These are phyloP conservation scores for Candida germanica DNA, from an alignment of 805 yeast genomes.

Conservation along the genomic window DNA sequence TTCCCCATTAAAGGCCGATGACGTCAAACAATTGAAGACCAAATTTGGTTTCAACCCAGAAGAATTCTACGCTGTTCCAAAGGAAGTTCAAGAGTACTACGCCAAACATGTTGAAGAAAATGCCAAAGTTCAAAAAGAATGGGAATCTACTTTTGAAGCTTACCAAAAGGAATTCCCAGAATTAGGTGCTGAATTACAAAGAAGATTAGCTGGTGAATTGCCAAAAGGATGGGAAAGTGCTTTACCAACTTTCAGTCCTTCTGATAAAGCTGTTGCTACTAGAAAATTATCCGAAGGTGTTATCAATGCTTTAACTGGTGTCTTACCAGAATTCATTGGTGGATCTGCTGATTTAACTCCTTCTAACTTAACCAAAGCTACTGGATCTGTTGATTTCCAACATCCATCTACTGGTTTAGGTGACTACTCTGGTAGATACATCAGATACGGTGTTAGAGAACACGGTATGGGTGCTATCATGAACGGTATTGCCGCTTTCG, in stretches of 20 bases:
- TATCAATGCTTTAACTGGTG: constrained; percentile 56
- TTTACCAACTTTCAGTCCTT: constrained; percentile 76
- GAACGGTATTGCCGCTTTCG: constrained; percentile 93
- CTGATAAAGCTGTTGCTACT: constrained; percentile 82
- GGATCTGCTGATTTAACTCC: constrained; percentile 98
- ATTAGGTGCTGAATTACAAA: constrained; percentile 69
- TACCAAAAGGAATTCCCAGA: constrained; percentile 72
- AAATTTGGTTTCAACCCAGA: constrained; percentile 86
- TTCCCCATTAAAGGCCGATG: constrained; percentile 91
- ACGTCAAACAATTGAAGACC: constrained; percentile 78
- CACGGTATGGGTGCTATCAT: constrained; percentile 98
- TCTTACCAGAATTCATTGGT: constrained; percentile 85
- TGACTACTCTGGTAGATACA: constrained; percentile 84
- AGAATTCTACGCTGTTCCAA: constrained; percentile 72
- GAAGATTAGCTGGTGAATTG: constrained; percentile 74
- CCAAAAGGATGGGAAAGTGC: constrained; percentile 78
- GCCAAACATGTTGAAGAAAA: constrained; percentile 56
- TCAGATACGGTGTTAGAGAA: constrained; percentile 98
- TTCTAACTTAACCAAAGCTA: constrained; percentile 90
- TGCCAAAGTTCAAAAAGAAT: constrained; percentile 64
- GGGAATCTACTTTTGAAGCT: constrained; percentile 62
- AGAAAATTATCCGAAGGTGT: constrained; percentile 90
- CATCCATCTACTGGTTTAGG: constrained; percentile 78
- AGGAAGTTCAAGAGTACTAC: constrained; percentile 76
- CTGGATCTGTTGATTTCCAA: constrained; percentile 87